These are phyloP conservation scores for Entomortierella parvispora DNA, from an alignment of 192 early-diverging fungal genomes.

Conservation along the genomic window DNA sequence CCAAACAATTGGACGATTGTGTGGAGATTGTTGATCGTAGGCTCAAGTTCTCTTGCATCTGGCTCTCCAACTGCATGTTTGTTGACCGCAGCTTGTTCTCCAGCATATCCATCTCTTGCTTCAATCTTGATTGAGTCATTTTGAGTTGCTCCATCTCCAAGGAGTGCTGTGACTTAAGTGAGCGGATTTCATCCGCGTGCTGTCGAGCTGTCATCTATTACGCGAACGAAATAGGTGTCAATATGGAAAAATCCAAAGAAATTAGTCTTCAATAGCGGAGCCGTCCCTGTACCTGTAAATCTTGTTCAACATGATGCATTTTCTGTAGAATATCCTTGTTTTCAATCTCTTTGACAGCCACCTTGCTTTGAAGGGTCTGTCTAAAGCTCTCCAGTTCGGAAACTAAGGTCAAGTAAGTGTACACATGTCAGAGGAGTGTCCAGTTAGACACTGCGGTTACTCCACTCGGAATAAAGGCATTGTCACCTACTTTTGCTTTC, in stretches of 20 bases:
- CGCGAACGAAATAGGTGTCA: background rate
- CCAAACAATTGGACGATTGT: conserved; percentile 54
- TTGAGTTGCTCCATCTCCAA: conserved; percentile 50
- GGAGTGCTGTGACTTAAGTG: conserved; percentile 27
- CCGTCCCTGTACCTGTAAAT: conserved; percentile 21
- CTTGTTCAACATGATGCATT: conserved; percentile 52
- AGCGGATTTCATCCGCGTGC: conserved; percentile 51
- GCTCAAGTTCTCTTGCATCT: conserved; percentile 54
- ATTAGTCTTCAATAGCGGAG: too few species aligned
- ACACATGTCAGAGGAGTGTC: too few species aligned
- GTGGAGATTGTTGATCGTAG: conserved; percentile 59
- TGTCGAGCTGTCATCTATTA: conserved; percentile 45
- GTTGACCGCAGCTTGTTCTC: conserved; percentile 36
- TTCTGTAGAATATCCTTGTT: conserved; percentile 57
- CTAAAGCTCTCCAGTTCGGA: conserved; percentile 56
- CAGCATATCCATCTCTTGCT: conserved; percentile 46
- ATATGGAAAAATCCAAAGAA: conserved; percentile 2
- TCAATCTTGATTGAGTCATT: conserved; percentile 30
- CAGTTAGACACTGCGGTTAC: too few species aligned
- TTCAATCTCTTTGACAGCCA: conserved; percentile 73
- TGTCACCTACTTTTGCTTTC: conserved; percentile 55
- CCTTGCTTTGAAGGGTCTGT: conserved; percentile 57
- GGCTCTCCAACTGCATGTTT: conserved; percentile 38
- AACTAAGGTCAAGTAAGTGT: too few species aligned
- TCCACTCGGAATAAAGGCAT: too few species aligned